Conservation (phyloP, 129 eudicot species). For the Flaveria trinervia region DNA sequence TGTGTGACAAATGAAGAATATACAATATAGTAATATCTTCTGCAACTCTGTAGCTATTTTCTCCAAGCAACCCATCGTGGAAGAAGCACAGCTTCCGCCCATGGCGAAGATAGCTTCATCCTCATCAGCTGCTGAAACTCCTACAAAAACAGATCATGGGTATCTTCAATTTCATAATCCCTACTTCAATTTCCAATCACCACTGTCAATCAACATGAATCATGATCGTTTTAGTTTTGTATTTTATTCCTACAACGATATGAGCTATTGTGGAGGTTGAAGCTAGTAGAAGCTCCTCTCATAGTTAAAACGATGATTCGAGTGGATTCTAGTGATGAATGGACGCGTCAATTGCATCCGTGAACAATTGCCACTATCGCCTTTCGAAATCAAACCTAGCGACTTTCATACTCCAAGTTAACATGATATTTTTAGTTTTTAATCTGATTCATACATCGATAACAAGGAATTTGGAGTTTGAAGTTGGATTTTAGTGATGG, state of each 20-base stretch:
- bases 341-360: too few relatives aligned
- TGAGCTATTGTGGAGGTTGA: background rate
- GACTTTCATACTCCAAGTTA: background rate
- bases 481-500: background rate
- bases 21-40: background rate
- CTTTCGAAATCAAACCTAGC: conserved; percentile 10
- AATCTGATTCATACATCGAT: background rate
- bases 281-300: background rate
- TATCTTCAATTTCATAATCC: conserved; percentile 12
- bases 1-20: too few relatives aligned
- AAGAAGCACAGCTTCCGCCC: conserved; percentile 24
- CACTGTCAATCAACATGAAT: too few relatives aligned
- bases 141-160: conserved; percentile 31
- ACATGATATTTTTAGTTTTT: background rate
- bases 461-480: background rate
- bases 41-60: conserved; percentile 2
- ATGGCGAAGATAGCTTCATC: conserved; percentile 49
- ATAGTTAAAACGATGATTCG: background rate
- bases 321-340: background rate
- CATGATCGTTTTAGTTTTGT: too few relatives aligned
- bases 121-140: conserved; percentile 33
- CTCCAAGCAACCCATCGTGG: conserved; percentile 11
- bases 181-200: background rate
- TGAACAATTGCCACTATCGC: background rate
- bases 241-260: background rate